Evolutionary conservation across 2,329 filamentous ascomycete genomes (phyloP), one percentile per base, ranked within the genome.

Genomic region (Beauveria rudraprayagi): DNA sequence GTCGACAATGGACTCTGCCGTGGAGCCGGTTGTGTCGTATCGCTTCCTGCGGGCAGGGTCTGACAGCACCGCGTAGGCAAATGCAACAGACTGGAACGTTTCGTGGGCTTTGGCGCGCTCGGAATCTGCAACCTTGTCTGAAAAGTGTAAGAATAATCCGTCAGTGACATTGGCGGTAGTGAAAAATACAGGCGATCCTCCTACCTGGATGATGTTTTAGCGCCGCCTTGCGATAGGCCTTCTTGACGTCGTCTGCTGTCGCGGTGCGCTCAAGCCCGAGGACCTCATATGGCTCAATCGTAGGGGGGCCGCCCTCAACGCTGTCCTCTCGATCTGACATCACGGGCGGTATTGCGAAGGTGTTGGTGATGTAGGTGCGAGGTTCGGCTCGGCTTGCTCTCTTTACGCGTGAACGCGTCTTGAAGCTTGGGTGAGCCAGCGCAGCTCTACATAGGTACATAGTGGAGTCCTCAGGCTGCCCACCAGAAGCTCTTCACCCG

Each of bases 41-140:
- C 91, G 89, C 67, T 86, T 86, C 66, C 94, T 89, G 58, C 94
- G 86, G 22, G 81, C 80, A 24, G 88, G 81, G 67, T 97, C 91
- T 37, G 91, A 96, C 41, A 99, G 89, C 55, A 99, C 84, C 40
- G 92, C 93, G 71, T 97, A 96, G 57, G 94, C 93, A 69, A 97
- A 93, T 26, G 93, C 93, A 67, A 99, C 86, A 67, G 89, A 81
- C 75, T 99, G 94, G 73, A 99, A 99, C 59, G 83, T 88, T 63
- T 81, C 80, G 67, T 96, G 88, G 2, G 94, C 93, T 47, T 82
- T 77, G 28, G 86, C 81, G 70, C 91, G 91, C 57, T 87, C 77
- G 24, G 85, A 80, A 1, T 83, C 79, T 17, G 84, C 66, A 4
- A 86, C 90, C 78, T 96, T 96, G 81, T 96, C 92, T 89, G 62